Conservation (phyloP, 495 filamentous ascomycete genomes). For the Elaphomyces granulatus region DNA sequence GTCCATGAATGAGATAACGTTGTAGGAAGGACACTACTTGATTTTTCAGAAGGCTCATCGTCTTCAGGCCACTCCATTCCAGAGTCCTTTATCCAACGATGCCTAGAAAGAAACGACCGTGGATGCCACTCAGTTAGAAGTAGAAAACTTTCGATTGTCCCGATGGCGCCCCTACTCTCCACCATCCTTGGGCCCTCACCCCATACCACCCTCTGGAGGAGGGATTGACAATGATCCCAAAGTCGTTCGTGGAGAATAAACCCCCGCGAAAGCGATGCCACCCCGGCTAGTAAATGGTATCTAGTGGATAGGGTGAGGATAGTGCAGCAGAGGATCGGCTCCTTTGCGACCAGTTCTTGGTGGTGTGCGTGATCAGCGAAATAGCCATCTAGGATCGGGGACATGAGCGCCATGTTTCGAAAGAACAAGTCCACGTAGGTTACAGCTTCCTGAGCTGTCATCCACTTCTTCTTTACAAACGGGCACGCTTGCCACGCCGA, state of each 20-base stretch:
- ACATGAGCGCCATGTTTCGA: constrained; percentile 20
- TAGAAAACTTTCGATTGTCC: constrained; percentile 26
- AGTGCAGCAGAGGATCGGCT: constrained; percentile 27
- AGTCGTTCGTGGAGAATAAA: constrained; percentile 29
- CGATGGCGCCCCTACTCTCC: constrained; percentile 17
- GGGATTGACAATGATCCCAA: constrained; percentile 30
- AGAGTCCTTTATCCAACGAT: background rate
- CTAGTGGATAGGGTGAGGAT: constrained; percentile 29
- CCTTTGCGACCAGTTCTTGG: constrained; percentile 21
- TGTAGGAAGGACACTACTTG: background rate
- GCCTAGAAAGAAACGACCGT: constrained; percentile 17
- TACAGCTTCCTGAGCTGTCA: constrained; percentile 25
- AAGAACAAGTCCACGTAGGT: constrained; percentile 23
- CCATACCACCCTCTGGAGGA: constrained; percentile 24
- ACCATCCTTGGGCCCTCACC: constrained; percentile 23
- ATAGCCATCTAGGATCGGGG: constrained; percentile 26
- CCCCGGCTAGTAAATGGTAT: constrained; percentile 22
- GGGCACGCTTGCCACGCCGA: constrained; percentile 11
- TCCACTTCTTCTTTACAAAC: constrained; percentile 31
- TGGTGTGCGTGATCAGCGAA: constrained; percentile 22
- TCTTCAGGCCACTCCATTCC: background rate
- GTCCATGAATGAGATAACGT: too few relatives aligned
- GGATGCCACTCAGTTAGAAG: constrained; percentile 32
- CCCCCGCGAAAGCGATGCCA: constrained; percentile 18
- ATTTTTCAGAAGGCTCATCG: background rate